A percentile compares a stretch with the other conserved stretches of the same genome.
phyloP scores from a whole-genome alignment of 371 early-diverging fungal genomes.

The Mucor ambiguus region DNA sequence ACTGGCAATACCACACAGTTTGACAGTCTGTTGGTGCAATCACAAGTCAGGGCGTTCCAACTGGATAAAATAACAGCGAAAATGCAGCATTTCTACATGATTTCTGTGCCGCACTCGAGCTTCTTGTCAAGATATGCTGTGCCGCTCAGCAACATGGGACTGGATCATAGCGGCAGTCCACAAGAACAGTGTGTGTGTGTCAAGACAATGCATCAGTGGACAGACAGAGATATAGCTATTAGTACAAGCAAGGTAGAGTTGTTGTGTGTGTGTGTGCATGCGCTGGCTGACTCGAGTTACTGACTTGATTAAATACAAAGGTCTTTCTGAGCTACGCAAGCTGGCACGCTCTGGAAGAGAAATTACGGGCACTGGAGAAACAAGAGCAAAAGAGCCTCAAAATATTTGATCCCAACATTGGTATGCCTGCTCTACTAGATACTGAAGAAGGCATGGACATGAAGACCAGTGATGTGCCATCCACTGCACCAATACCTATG shows the following conservation, averaged over 20 bases:
- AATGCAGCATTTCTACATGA: conserved; percentile 54
- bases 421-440: background rate
- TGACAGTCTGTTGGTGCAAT: conserved; percentile 53
- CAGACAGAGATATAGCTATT: conserved; percentile 59
- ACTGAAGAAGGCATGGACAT: background rate
- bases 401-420: conserved; percentile 1
- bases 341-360: conserved; percentile 75
- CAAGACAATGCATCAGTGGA: conserved; percentile 51
- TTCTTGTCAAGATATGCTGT: conserved; percentile 70
- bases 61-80: conserved; percentile 48
- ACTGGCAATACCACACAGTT: conserved; percentile 52
- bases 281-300: background rate
- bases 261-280: background rate
- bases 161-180: conserved; percentile 30
- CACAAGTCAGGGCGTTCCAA: conserved; percentile 58
- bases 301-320: conserved; percentile 13
- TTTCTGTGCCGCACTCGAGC: conserved; percentile 43
- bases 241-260: conserved; percentile 56
- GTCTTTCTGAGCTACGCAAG: conserved; percentile 71
- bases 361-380: conserved; percentile 49
- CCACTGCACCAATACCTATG: too few species aligned
- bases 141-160: conserved; percentile 37
- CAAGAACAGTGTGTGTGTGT: conserved; percentile 39
- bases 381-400: conserved; percentile 37
- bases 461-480: background rate